Evolutionary conservation across 148 eudicot species (phyloP).

Genomic region (Rhododendron simsii): DNA sequence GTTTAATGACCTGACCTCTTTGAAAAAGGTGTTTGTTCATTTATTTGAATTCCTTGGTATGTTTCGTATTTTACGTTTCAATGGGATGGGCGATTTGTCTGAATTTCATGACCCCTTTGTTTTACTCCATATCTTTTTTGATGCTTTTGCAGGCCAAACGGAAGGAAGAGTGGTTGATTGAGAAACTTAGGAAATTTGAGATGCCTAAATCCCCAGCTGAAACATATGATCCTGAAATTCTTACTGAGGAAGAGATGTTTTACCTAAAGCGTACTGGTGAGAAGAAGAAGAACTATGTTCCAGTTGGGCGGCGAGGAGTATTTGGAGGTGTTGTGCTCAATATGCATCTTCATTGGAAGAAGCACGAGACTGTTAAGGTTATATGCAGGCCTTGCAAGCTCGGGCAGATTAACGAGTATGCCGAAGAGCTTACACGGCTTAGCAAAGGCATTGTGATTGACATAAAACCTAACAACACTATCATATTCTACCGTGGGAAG

Average conservation of each 20-base stretch:
- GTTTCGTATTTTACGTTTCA: background rate
- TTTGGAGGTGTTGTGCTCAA: conserved; percentile 98
- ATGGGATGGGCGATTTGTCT: background rate
- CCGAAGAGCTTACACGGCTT: conserved; percentile 79
- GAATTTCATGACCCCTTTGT: background rate
- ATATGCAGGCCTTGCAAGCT: conserved; percentile 90
- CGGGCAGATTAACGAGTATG: conserved; percentile 80
- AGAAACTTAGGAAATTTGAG: conserved; percentile 83
- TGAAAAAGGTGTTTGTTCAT: background rate
- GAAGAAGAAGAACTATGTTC: conserved; percentile 95
- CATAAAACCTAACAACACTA: conserved; percentile 73
- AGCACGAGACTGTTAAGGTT: conserved; percentile 91
- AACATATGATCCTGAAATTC: conserved; percentile 84
- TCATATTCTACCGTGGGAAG: conserved; percentile 90
- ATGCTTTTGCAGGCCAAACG: conserved; percentile 67
- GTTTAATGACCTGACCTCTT: background rate
- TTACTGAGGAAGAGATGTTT: conserved; percentile 91
- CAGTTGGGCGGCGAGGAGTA: conserved; percentile 95
- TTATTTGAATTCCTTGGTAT: background rate
- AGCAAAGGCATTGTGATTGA: conserved; percentile 92
- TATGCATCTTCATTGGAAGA: conserved; percentile 99
- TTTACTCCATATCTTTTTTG: background rate
- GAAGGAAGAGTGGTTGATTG: conserved; percentile 94
- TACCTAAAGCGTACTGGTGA: conserved; percentile 93
- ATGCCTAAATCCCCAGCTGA: conserved; percentile 66